Evolutionary conservation across 2,329 filamentous ascomycete species (phyloP), one percentile per base, ranked within the genome.

Genomic region (Hyphodiscus sp.): DNA sequence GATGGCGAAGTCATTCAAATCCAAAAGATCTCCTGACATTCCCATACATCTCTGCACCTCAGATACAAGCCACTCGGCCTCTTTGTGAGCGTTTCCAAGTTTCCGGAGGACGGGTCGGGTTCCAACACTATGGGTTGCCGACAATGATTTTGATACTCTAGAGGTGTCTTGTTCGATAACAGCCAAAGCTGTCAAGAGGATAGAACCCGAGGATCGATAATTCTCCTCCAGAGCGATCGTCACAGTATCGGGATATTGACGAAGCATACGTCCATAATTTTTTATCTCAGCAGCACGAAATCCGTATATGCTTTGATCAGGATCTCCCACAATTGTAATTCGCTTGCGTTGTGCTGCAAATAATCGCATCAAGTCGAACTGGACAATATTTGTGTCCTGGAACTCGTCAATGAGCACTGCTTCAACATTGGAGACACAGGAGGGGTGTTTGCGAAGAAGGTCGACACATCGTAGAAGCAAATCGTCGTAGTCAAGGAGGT

Each of bases 291-390:
- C 92, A 8, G 90, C 91, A 19, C 92, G 85, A 77, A 95, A 99
- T 19, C 92, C 89, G 68, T 97, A 99, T 53, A 99, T 99, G 68
- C 91, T 96, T 70, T 99, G 92, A 68, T 99, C 94, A 0, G 94
- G 92, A 67, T 99, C 92, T 33, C 92, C 94, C 4, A 99, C 94
- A 55, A 96, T 89, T 0, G 92, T 97, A 61, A 97, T 92, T n/a
- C 83, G 80, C 52, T 82, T 80, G 44, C 79, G 77, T 20, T 76
- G 73, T 56, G 89, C 83, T 1, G 91, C 89, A 63, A 99, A 85
- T 0, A 96, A 77, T 58, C 81, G 86, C 91, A 96, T 96, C 43
- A 99, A 74, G 62, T 96, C 90, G 65, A 95, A 97, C 69, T 99
- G 92, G 4, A 96, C 85, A 19, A 89, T 81, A 67, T 97, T 99